Evolutionary conservation across 2,329 filamentous ascomycete genomes (phyloP).

Genomic region (Coleophoma cylindrospora): DNA sequence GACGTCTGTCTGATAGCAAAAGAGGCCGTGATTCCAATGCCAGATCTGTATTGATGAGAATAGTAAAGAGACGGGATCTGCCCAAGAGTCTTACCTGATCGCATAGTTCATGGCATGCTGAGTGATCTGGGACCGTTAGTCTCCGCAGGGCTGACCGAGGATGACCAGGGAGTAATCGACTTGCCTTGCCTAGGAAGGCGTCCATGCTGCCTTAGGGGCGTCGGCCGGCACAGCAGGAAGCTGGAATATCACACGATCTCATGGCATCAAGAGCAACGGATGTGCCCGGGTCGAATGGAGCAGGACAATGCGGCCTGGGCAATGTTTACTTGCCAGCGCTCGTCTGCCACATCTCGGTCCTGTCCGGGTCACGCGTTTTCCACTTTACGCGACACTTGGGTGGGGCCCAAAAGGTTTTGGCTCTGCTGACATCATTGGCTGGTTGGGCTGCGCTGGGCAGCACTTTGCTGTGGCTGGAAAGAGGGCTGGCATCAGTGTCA

Average conservation of each 20-base stretch:
- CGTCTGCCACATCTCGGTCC: not conserved
- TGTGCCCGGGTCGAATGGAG: no score
- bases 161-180: not conserved
- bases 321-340: no score
- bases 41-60: constrained; percentile 44
- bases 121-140: constrained; percentile 43
- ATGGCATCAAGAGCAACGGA: no score
- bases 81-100: constrained; percentile 47
- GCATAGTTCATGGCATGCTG: constrained; percentile 72
- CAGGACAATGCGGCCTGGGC: no score
- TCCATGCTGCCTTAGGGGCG: constrained; percentile 18
- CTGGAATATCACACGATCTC: no score
- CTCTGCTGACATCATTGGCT: not conserved
- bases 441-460: not conserved
- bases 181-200: constrained; percentile 53
- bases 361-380: not conserved
- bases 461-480: no score
- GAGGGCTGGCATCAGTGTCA: no score
- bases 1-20: constrained; percentile 83
- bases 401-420: not conserved
- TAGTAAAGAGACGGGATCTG: not conserved
- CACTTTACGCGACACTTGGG: not conserved
- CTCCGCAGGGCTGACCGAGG: no score
- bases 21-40: constrained; percentile 76
- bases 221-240: no score